Percentiles rank a stretch among this genome's conserved stretches.
phyloP scores from a whole-genome alignment of 2,329 filamentous ascomycete species.

The Pseudodiploospora longispora region DNA sequence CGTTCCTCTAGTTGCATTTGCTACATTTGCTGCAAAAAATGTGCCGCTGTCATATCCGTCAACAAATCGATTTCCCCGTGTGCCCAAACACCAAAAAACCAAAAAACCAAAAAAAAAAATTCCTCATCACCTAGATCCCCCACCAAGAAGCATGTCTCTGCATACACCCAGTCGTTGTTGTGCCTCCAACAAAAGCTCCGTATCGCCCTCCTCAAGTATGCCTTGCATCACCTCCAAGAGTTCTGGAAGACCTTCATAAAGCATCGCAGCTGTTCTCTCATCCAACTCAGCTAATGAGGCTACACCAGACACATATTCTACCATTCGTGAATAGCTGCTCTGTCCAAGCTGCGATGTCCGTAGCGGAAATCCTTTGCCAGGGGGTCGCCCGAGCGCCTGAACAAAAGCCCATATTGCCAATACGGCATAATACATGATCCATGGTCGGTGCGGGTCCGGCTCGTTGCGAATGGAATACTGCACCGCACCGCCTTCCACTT shows the following conservation, averaged over 20 bases:
- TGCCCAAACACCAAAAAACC: background rate
- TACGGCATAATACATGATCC: slow-evolving; percentile 83
- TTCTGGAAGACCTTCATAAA: slow-evolving; percentile 48
- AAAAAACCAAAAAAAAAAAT: background rate
- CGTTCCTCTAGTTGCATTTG: too few relatives aligned
- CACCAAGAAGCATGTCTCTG: slow-evolving; percentile 18
- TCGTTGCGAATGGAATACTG: slow-evolving; percentile 71
- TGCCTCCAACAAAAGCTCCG: slow-evolving; percentile 72
- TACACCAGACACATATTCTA: slow-evolving; percentile 48
- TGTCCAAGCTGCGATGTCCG: slow-evolving; percentile 36
- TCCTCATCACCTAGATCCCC: slow-evolving; percentile 2
- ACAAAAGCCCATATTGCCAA: slow-evolving; percentile 85
- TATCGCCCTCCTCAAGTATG: slow-evolving; percentile 37
- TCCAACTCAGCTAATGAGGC: slow-evolving; percentile 64
- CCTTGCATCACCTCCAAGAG: slow-evolving; percentile 35
- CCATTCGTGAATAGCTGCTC: slow-evolving; percentile 27
- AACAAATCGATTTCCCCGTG: background rate
- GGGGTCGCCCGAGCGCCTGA: slow-evolving; percentile 59
- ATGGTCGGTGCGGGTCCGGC: slow-evolving; percentile 74
- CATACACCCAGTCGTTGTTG: slow-evolving; percentile 62
- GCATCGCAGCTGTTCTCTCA: slow-evolving; percentile 55
- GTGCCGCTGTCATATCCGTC: background rate
- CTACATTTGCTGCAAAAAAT: too few relatives aligned
- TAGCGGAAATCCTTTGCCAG: slow-evolving; percentile 37
- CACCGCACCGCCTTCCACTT: slow-evolving; percentile 26